These are phyloP conservation scores for Starmerella cellae DNA, from an alignment of 805 yeast species.

Conservation along the genomic window DNA sequence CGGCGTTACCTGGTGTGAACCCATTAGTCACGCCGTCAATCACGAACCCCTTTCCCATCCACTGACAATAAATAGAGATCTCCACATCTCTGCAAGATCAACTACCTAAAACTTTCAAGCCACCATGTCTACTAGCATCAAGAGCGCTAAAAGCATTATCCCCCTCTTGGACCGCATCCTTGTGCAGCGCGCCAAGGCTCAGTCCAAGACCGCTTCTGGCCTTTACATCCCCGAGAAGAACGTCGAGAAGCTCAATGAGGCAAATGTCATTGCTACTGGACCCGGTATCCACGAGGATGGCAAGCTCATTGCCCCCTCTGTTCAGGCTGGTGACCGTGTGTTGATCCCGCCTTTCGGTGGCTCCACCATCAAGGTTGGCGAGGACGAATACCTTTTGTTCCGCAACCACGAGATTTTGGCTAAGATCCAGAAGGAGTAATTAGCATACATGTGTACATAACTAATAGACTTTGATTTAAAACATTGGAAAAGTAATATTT, in stretches of 20 bases:
- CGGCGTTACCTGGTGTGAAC: too few relatives aligned
- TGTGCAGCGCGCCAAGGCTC: slow-evolving; percentile 87
- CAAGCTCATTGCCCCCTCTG: slow-evolving; percentile 55
- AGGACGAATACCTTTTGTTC: slow-evolving; percentile 58
- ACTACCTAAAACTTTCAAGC: slow-evolving; percentile 1
- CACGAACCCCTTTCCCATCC: too few relatives aligned
- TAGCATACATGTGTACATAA: neutral
- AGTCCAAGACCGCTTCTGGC: slow-evolving; percentile 83
- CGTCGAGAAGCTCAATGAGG: slow-evolving; percentile 86
- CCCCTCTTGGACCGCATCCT: slow-evolving; percentile 94
- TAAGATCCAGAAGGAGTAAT: slow-evolving; percentile 51
- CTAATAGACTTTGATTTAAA: neutral
- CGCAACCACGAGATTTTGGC: slow-evolving; percentile 93
- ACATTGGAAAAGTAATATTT: too few relatives aligned
- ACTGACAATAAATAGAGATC: too few relatives aligned
- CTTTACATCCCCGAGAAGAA: slow-evolving; percentile 91
- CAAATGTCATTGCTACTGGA: slow-evolving; percentile 84
- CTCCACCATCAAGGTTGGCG: slow-evolving; percentile 71
- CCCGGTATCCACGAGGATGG: slow-evolving; percentile 83
- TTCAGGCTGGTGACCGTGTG: slow-evolving; percentile 83
- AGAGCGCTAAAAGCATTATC: slow-evolving; percentile 72
- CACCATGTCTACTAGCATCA: slow-evolving; percentile 32
- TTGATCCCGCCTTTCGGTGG: slow-evolving; percentile 94
- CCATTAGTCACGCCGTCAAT: too few relatives aligned
- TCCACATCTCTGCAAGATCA: neutral